Conservation (phyloP, 2,329 filamentous ascomycete genomes). For the Sporothrix mexicana region DNA sequence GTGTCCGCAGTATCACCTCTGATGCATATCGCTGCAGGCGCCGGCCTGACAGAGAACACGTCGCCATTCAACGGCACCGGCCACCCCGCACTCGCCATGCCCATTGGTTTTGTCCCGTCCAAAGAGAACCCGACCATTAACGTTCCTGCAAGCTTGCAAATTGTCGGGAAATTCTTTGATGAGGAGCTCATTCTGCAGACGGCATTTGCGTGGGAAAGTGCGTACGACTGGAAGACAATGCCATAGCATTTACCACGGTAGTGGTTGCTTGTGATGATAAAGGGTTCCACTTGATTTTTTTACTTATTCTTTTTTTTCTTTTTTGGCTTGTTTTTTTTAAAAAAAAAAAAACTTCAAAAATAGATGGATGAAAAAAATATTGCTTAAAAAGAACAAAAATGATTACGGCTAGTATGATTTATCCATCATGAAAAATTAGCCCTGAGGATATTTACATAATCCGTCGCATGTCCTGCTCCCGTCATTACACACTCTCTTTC, state of each 20-base stretch:
- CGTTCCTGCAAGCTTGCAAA: neutral
- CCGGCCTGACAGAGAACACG: neutral
- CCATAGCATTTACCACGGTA: no score
- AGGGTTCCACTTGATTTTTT: no score
- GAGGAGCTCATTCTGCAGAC: neutral
- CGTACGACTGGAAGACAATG: constrained; percentile 1
- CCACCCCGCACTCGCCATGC: constrained; percentile 1
- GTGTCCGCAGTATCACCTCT: neutral
- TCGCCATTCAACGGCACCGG: constrained; percentile 12
- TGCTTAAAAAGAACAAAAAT: no score
- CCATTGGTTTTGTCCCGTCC: neutral
- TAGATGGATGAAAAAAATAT: no score
- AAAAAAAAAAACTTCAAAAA: no score
- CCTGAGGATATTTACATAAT: no score
- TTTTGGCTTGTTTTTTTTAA: no score
- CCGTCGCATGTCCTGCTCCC: neutral
- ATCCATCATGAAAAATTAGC: no score
- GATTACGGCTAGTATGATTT: no score
- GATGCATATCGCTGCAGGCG: neutral
- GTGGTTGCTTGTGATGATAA: no score
- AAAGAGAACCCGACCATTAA: neutral
- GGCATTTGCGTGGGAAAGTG: neutral
- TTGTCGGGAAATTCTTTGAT: neutral
- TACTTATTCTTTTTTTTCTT: no score
- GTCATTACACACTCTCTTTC: neutral